Evolutionary conservation across 495 filamentous ascomycete species (phyloP).

Genomic region (Xylaria grammica): DNA sequence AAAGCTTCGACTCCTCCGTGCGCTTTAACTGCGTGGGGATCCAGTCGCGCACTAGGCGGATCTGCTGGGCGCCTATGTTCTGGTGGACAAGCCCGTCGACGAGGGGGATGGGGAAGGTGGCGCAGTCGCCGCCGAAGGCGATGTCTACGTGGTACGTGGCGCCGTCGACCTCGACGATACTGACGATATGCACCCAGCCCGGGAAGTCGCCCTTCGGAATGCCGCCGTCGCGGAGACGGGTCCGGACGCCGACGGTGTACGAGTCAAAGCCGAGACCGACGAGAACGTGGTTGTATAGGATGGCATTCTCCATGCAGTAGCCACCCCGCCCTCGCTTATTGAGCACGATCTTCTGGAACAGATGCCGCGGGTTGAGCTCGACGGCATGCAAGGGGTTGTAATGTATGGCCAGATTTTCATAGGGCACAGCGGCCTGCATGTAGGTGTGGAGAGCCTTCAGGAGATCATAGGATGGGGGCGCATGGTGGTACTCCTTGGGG

Average conservation of each 20-base stretch:
- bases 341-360: conserved; percentile 67
- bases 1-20: conserved; percentile 51
- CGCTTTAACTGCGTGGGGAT: conserved; percentile 52
- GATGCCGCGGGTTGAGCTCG: conserved; percentile 54
- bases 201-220: conserved; percentile 43
- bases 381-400: conserved; percentile 54
- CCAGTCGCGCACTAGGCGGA: conserved; percentile 53
- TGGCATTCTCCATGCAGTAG: conserved; percentile 73
- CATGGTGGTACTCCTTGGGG: conserved; percentile 32
- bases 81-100: conserved; percentile 46
- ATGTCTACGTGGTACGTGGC: conserved; percentile 63
- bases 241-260: conserved; percentile 49
- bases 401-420: conserved; percentile 66
- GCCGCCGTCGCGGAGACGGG: conserved; percentile 35
- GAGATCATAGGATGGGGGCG: conserved; percentile 34
- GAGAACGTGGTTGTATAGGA: conserved; percentile 66
- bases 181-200: conserved; percentile 64
- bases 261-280: conserved; percentile 62
- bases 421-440: conserved; percentile 65
- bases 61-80: conserved; percentile 53
- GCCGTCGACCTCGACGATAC: conserved; percentile 52
- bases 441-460: conserved; percentile 53
- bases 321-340: conserved; percentile 62
- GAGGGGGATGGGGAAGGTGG: conserved; percentile 60
- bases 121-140: conserved; percentile 67